Base-by-base conservation (phyloP, 1,284 basidiomycete genomes). In the Trametes versicolor region DNA sequence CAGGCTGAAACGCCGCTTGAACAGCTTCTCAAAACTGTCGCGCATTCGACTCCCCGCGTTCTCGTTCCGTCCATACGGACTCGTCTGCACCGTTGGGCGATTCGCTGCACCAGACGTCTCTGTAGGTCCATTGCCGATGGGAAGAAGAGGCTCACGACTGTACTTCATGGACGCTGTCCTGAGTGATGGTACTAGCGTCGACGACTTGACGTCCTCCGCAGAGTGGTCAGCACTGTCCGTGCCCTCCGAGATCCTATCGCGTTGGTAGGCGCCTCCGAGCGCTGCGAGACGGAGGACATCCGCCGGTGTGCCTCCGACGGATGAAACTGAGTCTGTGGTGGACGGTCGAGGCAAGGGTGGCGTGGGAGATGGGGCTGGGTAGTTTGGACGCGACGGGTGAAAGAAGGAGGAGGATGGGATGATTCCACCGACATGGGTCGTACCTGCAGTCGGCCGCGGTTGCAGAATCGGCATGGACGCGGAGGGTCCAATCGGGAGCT, bases 381-480 rank as follows among this genome's bases (percentile, higher is more conserved):
- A 81, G 34, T 75, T 77, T 0, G 88, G 91, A 57, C 87, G 81
- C 12, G 86, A 85, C 5, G 91, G 90, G 32, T 83, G 85, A 72
- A 93, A 93, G 78, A 93, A 92, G 7, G 88, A 88, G 12, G 89
- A 85, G 21, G 91, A 86, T 27, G 91, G 91, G 60, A 88, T 86
- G 23, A 93, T 89, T 32, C 91, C 92, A 49, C 87, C 86, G 19
- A 88, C 87, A 75, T 92, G 89, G 0, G 90, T 89, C 2, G 83
- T 75, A 61, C 69, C 71, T 36, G 67, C 64, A 29, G 69, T 62
- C 48, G 74, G 67, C 19, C 74, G 72, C 13, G 74, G 72, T 60
- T 73, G 72, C 27, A 71, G 64, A 10, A 71, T 58, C 2, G 74
- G 75, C 39, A 74, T 51, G 29, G 75, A 69, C 48, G 72, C 64